Percentiles rank a stretch among this genome's conserved stretches.
These are phyloP conservation scores for Exsudoporus floridanus DNA, from an alignment of 1,284 basidiomycete species.

Conservation along the genomic window DNA sequence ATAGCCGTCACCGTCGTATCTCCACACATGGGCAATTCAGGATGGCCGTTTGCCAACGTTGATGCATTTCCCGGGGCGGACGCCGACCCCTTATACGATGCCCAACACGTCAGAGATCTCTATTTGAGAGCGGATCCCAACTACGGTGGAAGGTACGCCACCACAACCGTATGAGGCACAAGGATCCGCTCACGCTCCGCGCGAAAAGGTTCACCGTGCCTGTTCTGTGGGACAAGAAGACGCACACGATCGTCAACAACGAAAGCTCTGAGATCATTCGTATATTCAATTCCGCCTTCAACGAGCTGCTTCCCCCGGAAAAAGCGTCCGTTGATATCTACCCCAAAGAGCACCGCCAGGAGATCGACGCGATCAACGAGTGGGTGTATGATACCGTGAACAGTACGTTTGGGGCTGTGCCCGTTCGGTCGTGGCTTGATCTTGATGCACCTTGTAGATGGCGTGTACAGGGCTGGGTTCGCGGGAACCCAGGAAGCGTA, in stretches of 20 bases:
- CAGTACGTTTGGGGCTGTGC: constrained; percentile 45
- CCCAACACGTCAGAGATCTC: constrained; percentile 79
- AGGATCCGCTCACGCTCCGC: background rate
- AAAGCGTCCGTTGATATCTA: constrained; percentile 75
- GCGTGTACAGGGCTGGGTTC: constrained; percentile 90
- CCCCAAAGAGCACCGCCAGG: constrained; percentile 64
- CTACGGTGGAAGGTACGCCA: constrained; percentile 61
- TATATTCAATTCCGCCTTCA: constrained; percentile 85
- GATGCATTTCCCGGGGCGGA: constrained; percentile 75
- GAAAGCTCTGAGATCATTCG: constrained; percentile 94
- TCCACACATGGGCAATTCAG: constrained; percentile 78
- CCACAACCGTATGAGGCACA: background rate
- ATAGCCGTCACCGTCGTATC: constrained; percentile 78
- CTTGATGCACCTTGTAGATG: constrained; percentile 46
- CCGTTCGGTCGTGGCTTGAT: background rate
- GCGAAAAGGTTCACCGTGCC: constrained; percentile 78
- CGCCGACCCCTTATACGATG: constrained; percentile 64
- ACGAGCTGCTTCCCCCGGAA: constrained; percentile 64
- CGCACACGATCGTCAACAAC: constrained; percentile 90
- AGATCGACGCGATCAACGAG: constrained; percentile 86
- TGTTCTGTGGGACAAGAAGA: constrained; percentile 94
- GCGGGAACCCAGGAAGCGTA: constrained; percentile 84
- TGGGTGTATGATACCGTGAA: constrained; percentile 88
- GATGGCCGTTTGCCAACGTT: constrained; percentile 84
- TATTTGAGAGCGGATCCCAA: constrained; percentile 77